Percentiles rank a stretch among this genome's conserved stretches.
These are phyloP conservation scores for Pseudocercospora musae DNA, from an alignment of 2,329 filamentous ascomycete genomes.

Conservation along the genomic window DNA sequence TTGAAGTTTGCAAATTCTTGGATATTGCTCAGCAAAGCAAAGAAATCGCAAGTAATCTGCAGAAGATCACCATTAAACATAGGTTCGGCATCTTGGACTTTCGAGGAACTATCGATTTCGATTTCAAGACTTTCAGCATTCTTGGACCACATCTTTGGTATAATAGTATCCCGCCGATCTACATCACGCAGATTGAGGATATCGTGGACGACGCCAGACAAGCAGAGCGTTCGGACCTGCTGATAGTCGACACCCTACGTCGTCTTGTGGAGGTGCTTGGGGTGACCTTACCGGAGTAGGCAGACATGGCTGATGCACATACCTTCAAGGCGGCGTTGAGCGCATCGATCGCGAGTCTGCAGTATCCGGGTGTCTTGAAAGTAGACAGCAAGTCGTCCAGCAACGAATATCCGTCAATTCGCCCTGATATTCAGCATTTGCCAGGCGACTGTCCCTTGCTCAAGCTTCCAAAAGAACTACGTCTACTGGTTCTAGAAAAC, in stretches of 20 bases:
- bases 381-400: not conserved
- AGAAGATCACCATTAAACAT: conserved; percentile 15
- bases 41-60: conserved; percentile 5
- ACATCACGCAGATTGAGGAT: conserved; percentile 8
- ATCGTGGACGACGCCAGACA: conserved; percentile 7
- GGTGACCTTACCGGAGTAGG: conserved; percentile 2
- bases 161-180: conserved; percentile 13
- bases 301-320: not conserved
- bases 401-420: not conserved
- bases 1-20: conserved; percentile 12
- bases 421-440: not conserved
- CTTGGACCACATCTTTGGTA: conserved; percentile 14
- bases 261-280: conserved; percentile 13
- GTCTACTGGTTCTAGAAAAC: conserved; percentile 6
- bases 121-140: conserved; percentile 12
- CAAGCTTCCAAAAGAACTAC: conserved; percentile 10
- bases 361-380: not conserved
- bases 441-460: not conserved
- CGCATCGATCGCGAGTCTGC: not conserved
- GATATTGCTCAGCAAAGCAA: not conserved
- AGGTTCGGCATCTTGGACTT: conserved; percentile 18
- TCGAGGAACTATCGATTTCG: conserved; percentile 15
- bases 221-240: not conserved
- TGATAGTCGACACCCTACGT: conserved; percentile 12
- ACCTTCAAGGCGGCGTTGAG: not conserved